A percentile compares a stretch with the other conserved stretches of the same genome.
Evolutionary conservation across 78 protist species (phyloP).

Genomic region (Tieghemostelium lacteum): DNA sequence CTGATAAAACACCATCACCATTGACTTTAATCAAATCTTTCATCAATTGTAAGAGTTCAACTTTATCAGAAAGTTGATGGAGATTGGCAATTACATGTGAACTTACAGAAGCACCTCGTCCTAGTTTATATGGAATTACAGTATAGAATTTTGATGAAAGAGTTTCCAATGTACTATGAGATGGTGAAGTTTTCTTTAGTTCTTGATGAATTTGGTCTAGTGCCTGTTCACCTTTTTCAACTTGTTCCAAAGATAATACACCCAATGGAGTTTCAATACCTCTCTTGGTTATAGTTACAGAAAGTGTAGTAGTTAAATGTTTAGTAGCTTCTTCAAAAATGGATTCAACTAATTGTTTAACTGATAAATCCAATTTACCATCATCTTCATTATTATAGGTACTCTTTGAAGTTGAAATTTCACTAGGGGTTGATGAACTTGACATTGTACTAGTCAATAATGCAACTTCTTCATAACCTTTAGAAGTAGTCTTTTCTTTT

Average conservation of each 20-base stretch:
- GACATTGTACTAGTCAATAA: not conserved
- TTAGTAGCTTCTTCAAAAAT: slow-evolving; percentile 36
- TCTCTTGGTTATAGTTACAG: slow-evolving; percentile 35
- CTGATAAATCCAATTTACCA: not conserved
- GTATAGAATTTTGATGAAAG: slow-evolving; percentile 64
- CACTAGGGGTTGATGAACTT: not conserved
- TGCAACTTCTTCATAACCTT: slow-evolving; percentile 58
- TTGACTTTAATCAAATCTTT: slow-evolving; percentile 53
- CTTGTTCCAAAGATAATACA: slow-evolving; percentile 41
- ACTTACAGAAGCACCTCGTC: slow-evolving; percentile 12
- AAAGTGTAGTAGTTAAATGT: slow-evolving; percentile 15
- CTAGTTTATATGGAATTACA: slow-evolving; percentile 52
- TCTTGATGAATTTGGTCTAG: slow-evolving; percentile 15
- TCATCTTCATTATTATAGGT: not conserved
- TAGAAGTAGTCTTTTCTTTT: slow-evolving; percentile 54
- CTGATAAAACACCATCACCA: not conserved
- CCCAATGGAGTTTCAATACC: slow-evolving; percentile 73
- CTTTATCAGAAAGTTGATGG: slow-evolving; percentile 18
- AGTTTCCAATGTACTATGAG: not conserved
- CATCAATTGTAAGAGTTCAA: slow-evolving; percentile 75
- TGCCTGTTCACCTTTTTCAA: slow-evolving; percentile 15
- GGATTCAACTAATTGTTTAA: not conserved
- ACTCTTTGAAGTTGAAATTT: not conserved
- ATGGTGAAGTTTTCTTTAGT: not conserved
- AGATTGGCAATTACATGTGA: slow-evolving; percentile 30